Percentiles rank a stretch among this genome's conserved stretches.
Conservation (phyloP, 108 stramenopile species). For the Stephanodiscus triporus region DNA sequence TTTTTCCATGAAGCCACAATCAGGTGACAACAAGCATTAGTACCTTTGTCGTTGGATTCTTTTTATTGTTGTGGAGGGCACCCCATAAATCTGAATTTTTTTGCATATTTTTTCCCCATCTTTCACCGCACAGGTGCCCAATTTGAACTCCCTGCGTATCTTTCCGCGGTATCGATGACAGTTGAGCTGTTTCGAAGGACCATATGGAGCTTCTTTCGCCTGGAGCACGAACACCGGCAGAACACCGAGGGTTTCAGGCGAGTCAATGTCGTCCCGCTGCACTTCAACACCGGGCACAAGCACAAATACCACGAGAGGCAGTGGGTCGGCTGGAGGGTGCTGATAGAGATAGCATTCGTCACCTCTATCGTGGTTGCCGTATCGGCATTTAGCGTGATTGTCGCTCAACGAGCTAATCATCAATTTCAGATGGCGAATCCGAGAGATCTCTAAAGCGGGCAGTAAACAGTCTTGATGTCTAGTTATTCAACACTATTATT, state of each 20-base stretch:
- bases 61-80: not conserved
- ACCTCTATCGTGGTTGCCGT: conserved; percentile 63
- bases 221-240: conserved; percentile 89
- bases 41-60: not conserved
- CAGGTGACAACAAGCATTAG: not conserved
- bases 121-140: conserved; percentile 58
- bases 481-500: not conserved
- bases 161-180: conserved; percentile 77
- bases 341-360: conserved; percentile 73
- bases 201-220: conserved; percentile 90
- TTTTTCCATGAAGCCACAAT: not conserved
- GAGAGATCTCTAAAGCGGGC: conserved; percentile 2
- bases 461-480: not conserved
- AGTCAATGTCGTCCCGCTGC: conserved; percentile 87
- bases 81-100: not conserved
- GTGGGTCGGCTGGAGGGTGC: conserved; percentile 68
- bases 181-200: conserved; percentile 87
- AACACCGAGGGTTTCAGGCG: conserved; percentile 82
- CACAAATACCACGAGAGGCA: conserved; percentile 74
- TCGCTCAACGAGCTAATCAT: conserved; percentile 72
- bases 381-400: conserved; percentile 73
- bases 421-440: conserved; percentile 20
- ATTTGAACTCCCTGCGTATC: conserved; percentile 84
- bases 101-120: not conserved
- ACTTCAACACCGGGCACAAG: conserved; percentile 87